Base-by-base conservation (phyloP, 192 early-diverging fungal genomes). In the Endogone sp. region DNA sequence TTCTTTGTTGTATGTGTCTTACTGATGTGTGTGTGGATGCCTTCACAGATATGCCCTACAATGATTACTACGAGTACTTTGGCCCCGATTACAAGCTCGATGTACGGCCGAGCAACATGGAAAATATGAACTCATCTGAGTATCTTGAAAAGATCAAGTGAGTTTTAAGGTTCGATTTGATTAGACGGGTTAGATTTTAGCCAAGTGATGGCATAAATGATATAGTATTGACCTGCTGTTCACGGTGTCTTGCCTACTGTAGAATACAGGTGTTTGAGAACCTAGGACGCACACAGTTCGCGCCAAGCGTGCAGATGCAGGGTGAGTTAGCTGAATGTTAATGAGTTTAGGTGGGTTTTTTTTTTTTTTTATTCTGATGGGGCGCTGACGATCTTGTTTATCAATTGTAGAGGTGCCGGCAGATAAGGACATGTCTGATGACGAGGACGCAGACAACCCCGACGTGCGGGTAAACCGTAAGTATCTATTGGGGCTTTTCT, bases 1-100 rank as follows among this genome's bases (percentile, higher is more conserved):
- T n/a, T n/a, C n/a, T n/a, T n/a, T n/a, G n/a, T 56, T n/a, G 56
- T 28, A 25, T 8, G 61, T 3, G 3, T 16, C 32, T 6, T 60
- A n/a, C 22, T 4, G 49, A 54, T 70, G 59, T 28, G 62, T 60
- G 67, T 28, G 11, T 21, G 25, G 29, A 23, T 28, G 6, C 6
- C 31, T 49, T 27, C 24, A 4, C 63, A 83, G 85, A 84, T 23
- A 83, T 98, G 54, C 95, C 95, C 10, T 90, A 89, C 71, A 95
- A 95, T 74, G 88, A 91, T 64, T 98, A 95, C 74, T 90, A 90
- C 59, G 88, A 91, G 68, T 94, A 94, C 71, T 99, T 90, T 80
- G 95, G 93, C 2, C 95, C 95, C 13, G 93, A 99, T 68, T 96
- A 92, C 78, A 82, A 81, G 61, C 79, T 99, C 56, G 94, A 98